Conservation (phyloP, 1,284 basidiomycete species). For the Volvariella volvacea region DNA sequence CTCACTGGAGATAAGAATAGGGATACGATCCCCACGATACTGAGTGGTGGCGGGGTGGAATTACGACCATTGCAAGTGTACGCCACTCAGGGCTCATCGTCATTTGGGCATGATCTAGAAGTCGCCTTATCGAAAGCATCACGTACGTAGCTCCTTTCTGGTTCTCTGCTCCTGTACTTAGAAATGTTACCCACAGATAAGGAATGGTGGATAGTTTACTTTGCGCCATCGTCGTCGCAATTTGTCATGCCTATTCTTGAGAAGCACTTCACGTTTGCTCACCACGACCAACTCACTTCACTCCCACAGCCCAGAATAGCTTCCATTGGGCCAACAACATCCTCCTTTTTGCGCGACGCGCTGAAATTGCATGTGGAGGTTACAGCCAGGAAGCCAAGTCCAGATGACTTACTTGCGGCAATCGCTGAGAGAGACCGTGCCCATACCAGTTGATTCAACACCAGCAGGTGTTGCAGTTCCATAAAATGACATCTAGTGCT, state of each 20-base stretch:
- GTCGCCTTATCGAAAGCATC: not conserved
- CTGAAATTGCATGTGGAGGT: constrained; percentile 44
- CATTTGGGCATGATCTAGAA: constrained; percentile 41
- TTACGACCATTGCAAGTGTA: constrained; percentile 58
- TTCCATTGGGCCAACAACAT: constrained; percentile 65
- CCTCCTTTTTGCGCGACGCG: constrained; percentile 39
- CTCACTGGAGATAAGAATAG: constrained; percentile 79
- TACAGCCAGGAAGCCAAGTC: constrained; percentile 47
- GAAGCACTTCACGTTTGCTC: constrained; percentile 37
- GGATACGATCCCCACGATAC: constrained; percentile 52
- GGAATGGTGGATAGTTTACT: constrained; percentile 66
- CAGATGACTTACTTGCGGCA: constrained; percentile 24
- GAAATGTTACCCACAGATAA: not conserved
- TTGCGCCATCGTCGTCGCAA: constrained; percentile 66
- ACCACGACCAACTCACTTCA: too few species aligned
- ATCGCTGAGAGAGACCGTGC: not conserved
- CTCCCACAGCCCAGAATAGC: constrained; percentile 29
- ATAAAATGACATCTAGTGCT: too few species aligned
- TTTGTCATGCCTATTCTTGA: constrained; percentile 47
- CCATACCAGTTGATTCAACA: too few species aligned
- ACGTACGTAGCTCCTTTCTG: not conserved
- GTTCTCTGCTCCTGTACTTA: not conserved
- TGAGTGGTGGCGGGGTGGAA: constrained; percentile 37
- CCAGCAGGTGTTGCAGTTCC: too few species aligned
- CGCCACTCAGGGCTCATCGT: constrained; percentile 48